Percentiles rank a stretch among this genome's conserved stretches.
phyloP scores from a whole-genome alignment of 2,329 filamentous ascomycete genomes.

The Hypoxylon sp. region DNA sequence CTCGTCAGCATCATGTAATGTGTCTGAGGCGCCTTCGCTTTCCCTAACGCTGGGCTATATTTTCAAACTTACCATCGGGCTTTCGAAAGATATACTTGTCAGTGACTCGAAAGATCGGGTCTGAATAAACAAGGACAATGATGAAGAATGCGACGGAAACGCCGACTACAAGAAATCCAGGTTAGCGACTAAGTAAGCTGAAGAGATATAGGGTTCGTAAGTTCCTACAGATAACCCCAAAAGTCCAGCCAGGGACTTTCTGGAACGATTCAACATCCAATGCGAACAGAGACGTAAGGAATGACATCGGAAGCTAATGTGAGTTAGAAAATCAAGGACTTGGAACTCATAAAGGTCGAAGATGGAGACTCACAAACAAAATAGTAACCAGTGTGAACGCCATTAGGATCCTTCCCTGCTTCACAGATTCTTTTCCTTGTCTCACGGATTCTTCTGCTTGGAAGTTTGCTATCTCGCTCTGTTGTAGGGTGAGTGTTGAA shows the following conservation, averaged over 20 bases:
- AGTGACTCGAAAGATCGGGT: too few species aligned
- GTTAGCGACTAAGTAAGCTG: too few species aligned
- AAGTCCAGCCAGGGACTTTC: background rate
- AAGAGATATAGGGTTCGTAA: too few species aligned
- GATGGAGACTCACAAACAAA: slow-evolving; percentile 13
- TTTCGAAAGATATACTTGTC: too few species aligned
- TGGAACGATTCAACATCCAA: background rate
- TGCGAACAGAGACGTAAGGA: background rate
- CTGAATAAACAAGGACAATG: too few species aligned
- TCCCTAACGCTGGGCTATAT: too few species aligned
- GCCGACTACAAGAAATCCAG: too few species aligned
- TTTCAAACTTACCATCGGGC: too few species aligned
- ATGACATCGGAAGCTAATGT: slow-evolving; percentile 1
- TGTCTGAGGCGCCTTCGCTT: too few species aligned
- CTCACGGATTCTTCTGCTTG: slow-evolving; percentile 7
- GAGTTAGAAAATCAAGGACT: background rate
- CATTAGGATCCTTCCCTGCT: too few species aligned
- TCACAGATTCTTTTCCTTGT: slow-evolving; percentile 10
- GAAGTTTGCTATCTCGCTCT: slow-evolving; percentile 17
- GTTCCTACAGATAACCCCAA: background rate
- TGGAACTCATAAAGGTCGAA: background rate
- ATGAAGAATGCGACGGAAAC: too few species aligned
- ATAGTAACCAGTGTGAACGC: slow-evolving; percentile 6
- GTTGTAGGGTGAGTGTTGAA: slow-evolving; percentile 10
- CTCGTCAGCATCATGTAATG: too few species aligned